Evolutionary conservation across 768 basidiomycete species (phyloP).

Genomic region (Cystobasidium onofrii): DNA sequence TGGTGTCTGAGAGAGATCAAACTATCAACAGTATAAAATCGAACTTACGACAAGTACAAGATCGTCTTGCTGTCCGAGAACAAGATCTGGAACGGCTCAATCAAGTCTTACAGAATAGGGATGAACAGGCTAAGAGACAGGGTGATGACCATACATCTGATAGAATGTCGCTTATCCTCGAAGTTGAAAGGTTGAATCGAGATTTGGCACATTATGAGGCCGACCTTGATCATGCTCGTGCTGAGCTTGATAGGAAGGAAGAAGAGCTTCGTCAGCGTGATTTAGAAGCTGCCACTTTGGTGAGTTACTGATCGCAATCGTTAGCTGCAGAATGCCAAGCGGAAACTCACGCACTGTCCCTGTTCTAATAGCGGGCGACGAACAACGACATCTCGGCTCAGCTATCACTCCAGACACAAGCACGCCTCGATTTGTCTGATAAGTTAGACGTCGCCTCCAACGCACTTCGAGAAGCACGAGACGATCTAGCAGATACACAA

Average conservation of each 20-base stretch:
- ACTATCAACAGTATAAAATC: constrained; percentile 20
- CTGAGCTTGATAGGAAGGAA: constrained; percentile 63
- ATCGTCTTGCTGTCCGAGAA: constrained; percentile 62
- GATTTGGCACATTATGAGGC: constrained; percentile 74
- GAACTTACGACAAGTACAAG: constrained; percentile 44
- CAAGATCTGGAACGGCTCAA: constrained; percentile 67
- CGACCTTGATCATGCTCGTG: constrained; percentile 62
- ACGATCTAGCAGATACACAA: constrained; percentile 57
- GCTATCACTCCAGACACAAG: constrained; percentile 76
- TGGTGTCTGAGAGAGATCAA: constrained; percentile 12
- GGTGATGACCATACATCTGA: constrained; percentile 79
- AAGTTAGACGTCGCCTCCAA: constrained; percentile 70
- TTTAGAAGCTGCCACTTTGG: constrained; percentile 61
- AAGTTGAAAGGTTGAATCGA: constrained; percentile 73
- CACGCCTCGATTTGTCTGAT: constrained; percentile 73
- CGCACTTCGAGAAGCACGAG: constrained; percentile 59
- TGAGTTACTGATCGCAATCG: constrained; percentile 39
- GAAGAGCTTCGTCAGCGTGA: constrained; percentile 62
- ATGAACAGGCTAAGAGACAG: constrained; percentile 65
- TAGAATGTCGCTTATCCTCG: constrained; percentile 76
- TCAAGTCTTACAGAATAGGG: constrained; percentile 59
- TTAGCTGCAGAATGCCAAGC: not conserved
- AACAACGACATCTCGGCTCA: constrained; percentile 71
- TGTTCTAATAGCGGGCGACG: constrained; percentile 55
- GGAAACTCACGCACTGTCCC: not conserved